phyloP scores from a whole-genome alignment of 2,329 filamentous ascomycete species.

The Exophiala calicioides region DNA sequence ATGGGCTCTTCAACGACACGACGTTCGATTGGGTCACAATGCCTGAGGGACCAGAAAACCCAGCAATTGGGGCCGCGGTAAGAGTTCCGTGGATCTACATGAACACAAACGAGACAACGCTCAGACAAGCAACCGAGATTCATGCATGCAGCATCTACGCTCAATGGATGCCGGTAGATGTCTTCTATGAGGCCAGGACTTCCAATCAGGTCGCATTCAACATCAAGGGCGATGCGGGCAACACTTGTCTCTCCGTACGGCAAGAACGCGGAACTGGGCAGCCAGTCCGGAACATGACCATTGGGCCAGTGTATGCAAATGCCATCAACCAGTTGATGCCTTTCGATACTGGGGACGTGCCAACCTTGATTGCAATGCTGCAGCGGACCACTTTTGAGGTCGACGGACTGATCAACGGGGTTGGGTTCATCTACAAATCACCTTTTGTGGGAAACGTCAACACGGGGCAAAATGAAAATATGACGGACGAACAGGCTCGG shows the following conservation, averaged over 20 bases:
- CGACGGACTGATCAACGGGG: conserved; percentile 2
- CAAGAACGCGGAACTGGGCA: not conserved
- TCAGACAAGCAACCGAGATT: conserved; percentile 16
- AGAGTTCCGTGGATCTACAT: conserved; percentile 17
- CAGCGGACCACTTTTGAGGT: conserved; percentile 6
- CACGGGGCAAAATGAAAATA: not conserved
- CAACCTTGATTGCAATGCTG: conserved; percentile 19
- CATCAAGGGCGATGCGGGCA: conserved; percentile 5
- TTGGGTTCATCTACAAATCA: conserved; percentile 17
- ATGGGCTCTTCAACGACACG: conserved; percentile 17
- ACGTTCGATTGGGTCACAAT: conserved; percentile 23
- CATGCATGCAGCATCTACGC: conserved; percentile 28
- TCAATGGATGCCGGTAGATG: conserved; percentile 24
- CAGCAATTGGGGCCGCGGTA: conserved; percentile 16
- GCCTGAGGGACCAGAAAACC: conserved; percentile 18
- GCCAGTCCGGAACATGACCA: conserved; percentile 17
- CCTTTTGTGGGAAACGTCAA: conserved; percentile 11
- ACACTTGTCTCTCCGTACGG: conserved; percentile 16
- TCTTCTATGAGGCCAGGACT: conserved; percentile 20
- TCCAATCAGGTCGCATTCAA: conserved; percentile 19
- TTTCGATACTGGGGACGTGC: conserved; percentile 6
- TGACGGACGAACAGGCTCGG: conserved; percentile 11
- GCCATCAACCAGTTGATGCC: conserved; percentile 23
- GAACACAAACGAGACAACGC: not conserved
- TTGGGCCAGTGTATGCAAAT: conserved; percentile 19